A percentile compares a stretch with the other conserved stretches of the same genome.
Conservation (phyloP, 2,329 filamentous ascomycete species). For the Fusarium aywerte region DNA sequence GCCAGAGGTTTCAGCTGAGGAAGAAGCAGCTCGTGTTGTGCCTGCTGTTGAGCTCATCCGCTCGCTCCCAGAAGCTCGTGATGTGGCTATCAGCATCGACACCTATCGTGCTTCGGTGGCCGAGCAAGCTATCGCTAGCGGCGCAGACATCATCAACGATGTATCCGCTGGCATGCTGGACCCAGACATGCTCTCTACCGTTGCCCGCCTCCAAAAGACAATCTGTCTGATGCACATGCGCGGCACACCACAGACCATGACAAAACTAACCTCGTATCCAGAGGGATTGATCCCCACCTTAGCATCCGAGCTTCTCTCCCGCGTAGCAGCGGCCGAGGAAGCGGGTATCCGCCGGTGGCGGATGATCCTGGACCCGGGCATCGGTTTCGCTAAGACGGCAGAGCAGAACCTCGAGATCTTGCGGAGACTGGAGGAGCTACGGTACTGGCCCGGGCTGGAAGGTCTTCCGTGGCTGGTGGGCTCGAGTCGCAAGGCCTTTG, state of each 20-base stretch:
- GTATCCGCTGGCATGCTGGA: constrained; percentile 87
- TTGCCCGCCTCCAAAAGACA: constrained; percentile 80
- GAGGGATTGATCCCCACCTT: constrained; percentile 73
- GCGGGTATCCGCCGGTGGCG: constrained; percentile 92
- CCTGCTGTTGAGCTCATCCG: constrained; percentile 82
- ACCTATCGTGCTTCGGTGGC: constrained; percentile 91
- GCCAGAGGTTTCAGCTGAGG: constrained; percentile 72
- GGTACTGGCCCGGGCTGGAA: constrained; percentile 70
- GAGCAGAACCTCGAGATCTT: constrained; percentile 86
- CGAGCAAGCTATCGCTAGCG: constrained; percentile 76
- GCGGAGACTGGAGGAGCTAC: constrained; percentile 71
- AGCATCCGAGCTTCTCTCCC: constrained; percentile 72
- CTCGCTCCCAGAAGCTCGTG: constrained; percentile 67
- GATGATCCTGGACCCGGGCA: constrained; percentile 91
- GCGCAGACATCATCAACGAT: constrained; percentile 95
- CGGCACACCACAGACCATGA: constrained; percentile 87
- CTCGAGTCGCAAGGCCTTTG: constrained; percentile 87
- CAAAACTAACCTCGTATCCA: constrained; percentile 72
- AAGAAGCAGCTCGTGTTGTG: constrained; percentile 82
- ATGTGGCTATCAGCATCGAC: constrained; percentile 85
- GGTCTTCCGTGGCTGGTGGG: constrained; percentile 90
- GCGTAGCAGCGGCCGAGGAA: constrained; percentile 77
- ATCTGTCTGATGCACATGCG: constrained; percentile 94
- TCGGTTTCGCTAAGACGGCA: constrained; percentile 90
- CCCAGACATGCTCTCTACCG: constrained; percentile 80